Conservation (phyloP, 306 rosid genomes). For the Crataegus laevigata region DNA sequence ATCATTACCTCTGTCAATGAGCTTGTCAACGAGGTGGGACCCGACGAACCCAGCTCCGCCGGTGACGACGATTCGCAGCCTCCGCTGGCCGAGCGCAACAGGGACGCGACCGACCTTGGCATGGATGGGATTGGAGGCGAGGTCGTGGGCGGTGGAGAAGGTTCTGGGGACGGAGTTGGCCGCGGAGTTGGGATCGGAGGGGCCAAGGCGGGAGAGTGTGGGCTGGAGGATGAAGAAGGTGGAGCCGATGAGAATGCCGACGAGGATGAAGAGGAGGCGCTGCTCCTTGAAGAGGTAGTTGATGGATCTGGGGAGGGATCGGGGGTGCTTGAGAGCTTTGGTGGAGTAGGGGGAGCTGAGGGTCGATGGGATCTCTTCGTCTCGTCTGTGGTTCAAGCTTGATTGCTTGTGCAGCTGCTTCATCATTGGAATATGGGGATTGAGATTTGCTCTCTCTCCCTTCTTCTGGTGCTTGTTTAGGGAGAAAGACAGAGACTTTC, state of each 20-base stretch:
- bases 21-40: conserved; percentile 79
- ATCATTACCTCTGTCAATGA: conserved; percentile 63
- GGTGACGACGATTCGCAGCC: conserved; percentile 69
- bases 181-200: conserved; percentile 35
- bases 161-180: conserved; percentile 17
- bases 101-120: conserved; percentile 52
- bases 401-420: conserved; percentile 69
- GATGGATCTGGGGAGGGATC: conserved; percentile 89
- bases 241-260: conserved; percentile 83
- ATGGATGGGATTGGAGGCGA: neutral
- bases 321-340: conserved; percentile 52
- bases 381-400: conserved; percentile 57
- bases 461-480: neutral
- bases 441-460: neutral
- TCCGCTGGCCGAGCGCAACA: conserved; percentile 36
- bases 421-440: conserved; percentile 22
- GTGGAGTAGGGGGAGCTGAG: conserved; percentile 62
- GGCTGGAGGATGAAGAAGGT: conserved; percentile 87
- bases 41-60: conserved; percentile 92
- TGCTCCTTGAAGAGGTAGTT: conserved; percentile 74
- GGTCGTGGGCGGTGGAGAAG: conserved; percentile 15
- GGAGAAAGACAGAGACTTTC: neutral
- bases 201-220: conserved; percentile 54
- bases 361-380: conserved; percentile 49
- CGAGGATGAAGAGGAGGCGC: conserved; percentile 73